Evolutionary conservation across 768 basidiomycete genomes (phyloP), one percentile per base, ranked within the genome.

Genomic region (Albatrellus ellisii): DNA sequence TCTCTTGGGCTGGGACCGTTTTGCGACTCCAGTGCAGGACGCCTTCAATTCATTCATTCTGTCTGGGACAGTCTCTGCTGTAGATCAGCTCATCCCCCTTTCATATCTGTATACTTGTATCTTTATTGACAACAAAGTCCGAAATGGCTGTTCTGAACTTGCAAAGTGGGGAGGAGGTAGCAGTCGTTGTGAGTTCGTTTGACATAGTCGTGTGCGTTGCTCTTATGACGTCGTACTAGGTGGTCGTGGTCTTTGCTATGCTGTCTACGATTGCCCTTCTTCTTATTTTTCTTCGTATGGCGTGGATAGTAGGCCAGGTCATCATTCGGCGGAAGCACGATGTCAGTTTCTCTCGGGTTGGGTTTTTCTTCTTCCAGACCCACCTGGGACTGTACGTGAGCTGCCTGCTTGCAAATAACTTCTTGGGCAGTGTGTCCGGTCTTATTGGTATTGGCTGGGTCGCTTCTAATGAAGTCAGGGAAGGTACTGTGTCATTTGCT

Each of bases 351-450:
- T 43, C 51, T 4, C 54, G 57, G 25, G 74, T 75, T 56, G 71
- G 67, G 31, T n/a, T n/a, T n/a, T 60, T 73, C 45, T 82, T 84
- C 57, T 81, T 85, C 57, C 68, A 70, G 43, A 80, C 79, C 6
- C 79, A 80, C 47, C 68, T 83, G 11, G 83, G 83, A 1, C 68
- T 71, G 38, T 83, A 82, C 54, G 69, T 72, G n/a, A 66, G 63
- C 28, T 80, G 73, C 52, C 63, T 86, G 43, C 62, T 83, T 46
- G 49, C 76, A 21, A 69, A 70, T 46, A 76, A 82, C 55, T 59
- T 72, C 41, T 59, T 77, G 53, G 71, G 61, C 43, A 65, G 68
- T 25, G 39, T 65, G 12, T 65, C 75, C 40, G 77, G 75, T 28
- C 55, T 79, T 7, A 64, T 83, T 37, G 67, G 69, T 26, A 48